These are phyloP conservation scores for Zygoascus biomembranicola DNA, from an alignment of 805 yeast species.

Conservation along the genomic window DNA sequence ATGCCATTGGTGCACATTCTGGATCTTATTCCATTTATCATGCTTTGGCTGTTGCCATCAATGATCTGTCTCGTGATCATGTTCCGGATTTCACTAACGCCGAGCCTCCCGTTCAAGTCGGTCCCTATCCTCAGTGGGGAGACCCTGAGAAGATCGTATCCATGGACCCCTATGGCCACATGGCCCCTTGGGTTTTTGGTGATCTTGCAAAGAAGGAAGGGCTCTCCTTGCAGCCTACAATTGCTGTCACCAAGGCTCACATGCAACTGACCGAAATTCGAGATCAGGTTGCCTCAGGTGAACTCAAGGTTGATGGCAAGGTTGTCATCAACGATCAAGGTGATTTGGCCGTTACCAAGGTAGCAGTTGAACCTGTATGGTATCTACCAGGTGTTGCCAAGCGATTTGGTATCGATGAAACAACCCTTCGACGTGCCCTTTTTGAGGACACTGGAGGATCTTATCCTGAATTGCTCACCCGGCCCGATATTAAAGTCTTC, in stretches of 20 bases:
- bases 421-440: constrained; percentile 47
- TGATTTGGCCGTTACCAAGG: constrained; percentile 52
- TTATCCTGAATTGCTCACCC: constrained; percentile 60
- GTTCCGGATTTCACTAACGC: constrained; percentile 55
- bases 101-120: constrained; percentile 50
- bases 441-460: constrained; percentile 66
- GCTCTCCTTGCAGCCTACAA: constrained; percentile 55
- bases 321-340: constrained; percentile 52
- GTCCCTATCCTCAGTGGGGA: constrained; percentile 50
- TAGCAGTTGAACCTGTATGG: constrained; percentile 69
- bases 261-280: constrained; percentile 52
- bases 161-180: constrained; percentile 59
- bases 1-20: constrained; percentile 57
- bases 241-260: constrained; percentile 59
- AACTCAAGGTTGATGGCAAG: constrained; percentile 50
- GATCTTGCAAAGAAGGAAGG: constrained; percentile 38
- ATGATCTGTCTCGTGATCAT: constrained; percentile 45
- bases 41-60: constrained; percentile 56
- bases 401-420: constrained; percentile 50
- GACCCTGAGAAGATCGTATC: constrained; percentile 50
- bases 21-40: constrained; percentile 60
- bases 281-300: constrained; percentile 47
- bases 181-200: constrained; percentile 51
- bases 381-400: constrained; percentile 61
- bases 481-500: constrained; percentile 59